These are phyloP conservation scores for Ehretia macrophylla DNA, from an alignment of 257 asterid species.

Conservation along the genomic window DNA sequence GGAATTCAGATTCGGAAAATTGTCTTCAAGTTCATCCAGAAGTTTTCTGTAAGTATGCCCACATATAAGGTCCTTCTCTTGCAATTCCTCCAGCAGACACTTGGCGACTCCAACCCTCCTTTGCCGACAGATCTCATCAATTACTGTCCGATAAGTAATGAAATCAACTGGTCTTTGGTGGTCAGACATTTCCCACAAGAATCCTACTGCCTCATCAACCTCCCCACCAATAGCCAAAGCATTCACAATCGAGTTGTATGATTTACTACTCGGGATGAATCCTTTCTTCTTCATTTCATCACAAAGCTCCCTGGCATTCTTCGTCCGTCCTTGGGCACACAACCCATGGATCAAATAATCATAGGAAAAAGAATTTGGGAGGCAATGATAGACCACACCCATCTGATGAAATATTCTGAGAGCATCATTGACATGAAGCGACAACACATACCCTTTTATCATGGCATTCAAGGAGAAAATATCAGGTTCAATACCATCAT, in stretches of 20 bases:
- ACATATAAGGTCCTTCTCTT: slow-evolving; percentile 46
- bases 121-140: slow-evolving; percentile 67
- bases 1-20: slow-evolving; percentile 18
- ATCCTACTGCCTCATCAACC: slow-evolving; percentile 71
- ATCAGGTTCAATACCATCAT: slow-evolving; percentile 87
- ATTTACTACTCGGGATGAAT: slow-evolving; percentile 66
- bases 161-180: slow-evolving; percentile 53
- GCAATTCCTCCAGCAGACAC: slow-evolving; percentile 53
- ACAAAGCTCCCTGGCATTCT: slow-evolving; percentile 69
- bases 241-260: slow-evolving; percentile 81
- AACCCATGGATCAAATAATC: slow-evolving; percentile 85
- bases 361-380: slow-evolving; percentile 68
- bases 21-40: slow-evolving; percentile 48
- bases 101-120: slow-evolving; percentile 43
- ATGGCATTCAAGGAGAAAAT: slow-evolving; percentile 66
- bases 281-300: slow-evolving; percentile 71
- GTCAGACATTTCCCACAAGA: slow-evolving; percentile 73
- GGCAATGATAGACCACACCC: slow-evolving; percentile 63
- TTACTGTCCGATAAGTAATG: slow-evolving; percentile 66
- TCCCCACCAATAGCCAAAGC: slow-evolving; percentile 80
- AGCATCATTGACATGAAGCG: slow-evolving; percentile 89
- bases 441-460: slow-evolving; percentile 93
- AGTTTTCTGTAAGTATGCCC: slow-evolving; percentile 46
- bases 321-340: slow-evolving; percentile 83
- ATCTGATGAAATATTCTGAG: slow-evolving; percentile 88